These are phyloP conservation scores for Casaregolazyma suthepensis DNA, from an alignment of 1,139 yeast genomes.

Conservation along the genomic window DNA sequence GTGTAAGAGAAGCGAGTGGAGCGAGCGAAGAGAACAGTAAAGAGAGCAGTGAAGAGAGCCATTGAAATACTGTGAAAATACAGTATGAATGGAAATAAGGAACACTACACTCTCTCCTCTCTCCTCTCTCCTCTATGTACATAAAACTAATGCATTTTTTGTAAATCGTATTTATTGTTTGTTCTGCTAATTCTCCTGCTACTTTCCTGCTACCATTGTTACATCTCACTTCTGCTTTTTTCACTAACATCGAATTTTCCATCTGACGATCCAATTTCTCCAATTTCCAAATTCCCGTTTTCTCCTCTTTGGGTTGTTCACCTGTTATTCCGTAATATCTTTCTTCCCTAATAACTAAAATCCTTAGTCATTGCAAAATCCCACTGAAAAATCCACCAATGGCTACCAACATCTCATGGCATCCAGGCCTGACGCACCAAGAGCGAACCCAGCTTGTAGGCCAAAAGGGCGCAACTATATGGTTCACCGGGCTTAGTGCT, in stretches of 20 bases:
- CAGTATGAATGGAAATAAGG: no score
- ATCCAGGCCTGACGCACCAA: conserved; percentile 73
- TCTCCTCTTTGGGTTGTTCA: neutral
- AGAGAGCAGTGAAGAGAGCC: neutral
- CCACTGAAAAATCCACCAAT: conserved; percentile 32
- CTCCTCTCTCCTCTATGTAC: no score
- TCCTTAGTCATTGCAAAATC: neutral
- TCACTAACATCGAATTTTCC: neutral
- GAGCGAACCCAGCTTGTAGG: conserved; percentile 69
- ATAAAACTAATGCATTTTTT: no score
- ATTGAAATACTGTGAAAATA: neutral
- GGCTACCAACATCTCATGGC: conserved; percentile 98
- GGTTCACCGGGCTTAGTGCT: conserved; percentile 95
- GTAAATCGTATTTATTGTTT: neutral
- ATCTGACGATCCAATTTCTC: neutral
- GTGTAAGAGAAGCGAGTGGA: neutral
- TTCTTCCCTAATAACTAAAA: neutral
- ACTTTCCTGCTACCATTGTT: neutral
- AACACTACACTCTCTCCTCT: no score
- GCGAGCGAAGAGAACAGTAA: neutral
- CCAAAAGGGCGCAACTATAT: conserved; percentile 83
- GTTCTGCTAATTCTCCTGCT: no score
- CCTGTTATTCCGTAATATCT: neutral
- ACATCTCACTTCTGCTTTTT: neutral
- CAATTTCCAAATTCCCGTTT: neutral